Conservation (phyloP, 192 early-diverging fungal genomes). For the Irineochytrium annulatum region DNA sequence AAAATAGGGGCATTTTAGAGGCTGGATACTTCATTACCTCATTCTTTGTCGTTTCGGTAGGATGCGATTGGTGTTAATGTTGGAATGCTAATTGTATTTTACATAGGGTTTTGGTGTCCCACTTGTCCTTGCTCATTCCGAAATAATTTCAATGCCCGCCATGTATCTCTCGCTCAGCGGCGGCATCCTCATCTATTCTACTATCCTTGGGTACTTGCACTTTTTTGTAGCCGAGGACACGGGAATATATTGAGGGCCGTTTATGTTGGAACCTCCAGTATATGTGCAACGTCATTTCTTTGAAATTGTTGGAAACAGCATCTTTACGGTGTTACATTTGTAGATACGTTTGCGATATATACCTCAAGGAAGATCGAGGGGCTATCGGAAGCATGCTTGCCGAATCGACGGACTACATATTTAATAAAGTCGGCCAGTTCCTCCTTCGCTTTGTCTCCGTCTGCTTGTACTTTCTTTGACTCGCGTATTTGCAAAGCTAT, state of each 20-base stretch:
- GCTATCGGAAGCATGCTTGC: constrained; percentile 49
- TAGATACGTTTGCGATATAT: neutral
- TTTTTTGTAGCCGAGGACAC: constrained; percentile 31
- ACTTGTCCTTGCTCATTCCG: constrained; percentile 75
- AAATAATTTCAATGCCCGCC: constrained; percentile 55
- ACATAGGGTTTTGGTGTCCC: constrained; percentile 47
- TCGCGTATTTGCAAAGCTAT: constrained; percentile 47
- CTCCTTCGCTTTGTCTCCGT: constrained; percentile 25
- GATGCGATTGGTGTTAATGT: neutral
- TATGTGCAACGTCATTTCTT: neutral
- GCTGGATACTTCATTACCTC: constrained; percentile 79
- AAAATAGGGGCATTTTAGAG: constrained; percentile 54
- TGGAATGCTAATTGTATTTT: neutral
- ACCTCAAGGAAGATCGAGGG: constrained; percentile 58
- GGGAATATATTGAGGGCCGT: constrained; percentile 17
- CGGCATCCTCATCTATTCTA: constrained; percentile 89
- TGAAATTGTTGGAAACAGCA: constrained; percentile 44
- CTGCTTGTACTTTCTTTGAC: constrained; percentile 15
- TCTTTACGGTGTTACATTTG: constrained; percentile 5
- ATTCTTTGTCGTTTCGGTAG: constrained; percentile 87
- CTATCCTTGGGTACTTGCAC: constrained; percentile 63
- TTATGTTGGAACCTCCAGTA: neutral
- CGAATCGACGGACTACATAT: constrained; percentile 49
- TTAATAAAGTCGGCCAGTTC: constrained; percentile 55
- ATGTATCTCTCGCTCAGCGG: constrained; percentile 89